Percentiles rank a stretch among this genome's conserved stretches.
phyloP scores from a whole-genome alignment of 2,329 filamentous ascomycete species.

The Fusarium nematophilum region DNA sequence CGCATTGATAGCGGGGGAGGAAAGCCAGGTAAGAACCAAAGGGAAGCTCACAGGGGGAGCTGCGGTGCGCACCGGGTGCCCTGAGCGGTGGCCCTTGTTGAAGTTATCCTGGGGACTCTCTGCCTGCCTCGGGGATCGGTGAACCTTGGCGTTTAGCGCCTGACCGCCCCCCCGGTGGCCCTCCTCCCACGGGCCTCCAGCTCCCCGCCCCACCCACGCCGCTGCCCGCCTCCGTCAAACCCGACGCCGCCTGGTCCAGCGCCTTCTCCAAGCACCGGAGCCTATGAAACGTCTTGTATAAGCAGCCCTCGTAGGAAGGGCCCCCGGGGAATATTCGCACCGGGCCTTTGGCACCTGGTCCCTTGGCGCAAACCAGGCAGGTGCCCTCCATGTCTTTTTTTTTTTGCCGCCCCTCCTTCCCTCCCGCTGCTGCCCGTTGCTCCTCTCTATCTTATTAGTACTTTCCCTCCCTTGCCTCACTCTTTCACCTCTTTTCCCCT shows the following conservation, averaged over 20 bases:
- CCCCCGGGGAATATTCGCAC: slow-evolving; percentile 26
- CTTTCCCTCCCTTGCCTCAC: slow-evolving; percentile 30
- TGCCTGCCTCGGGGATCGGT: neutral
- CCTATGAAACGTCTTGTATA: slow-evolving; percentile 28
- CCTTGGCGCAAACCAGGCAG: slow-evolving; percentile 17
- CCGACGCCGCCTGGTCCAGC: neutral
- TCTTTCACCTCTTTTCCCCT: slow-evolving; percentile 3
- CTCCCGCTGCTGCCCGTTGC: slow-evolving; percentile 3
- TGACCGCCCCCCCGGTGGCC: slow-evolving; percentile 3
- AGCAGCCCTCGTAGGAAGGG: slow-evolving; percentile 23
- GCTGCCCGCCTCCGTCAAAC: neutral
- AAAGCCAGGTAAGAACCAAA: neutral
- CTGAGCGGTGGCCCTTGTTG: neutral
- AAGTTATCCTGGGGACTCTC: neutral
- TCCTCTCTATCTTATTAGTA: slow-evolving; percentile 21
- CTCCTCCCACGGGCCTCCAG: slow-evolving; percentile 2
- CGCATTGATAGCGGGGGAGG: slow-evolving; percentile 6
- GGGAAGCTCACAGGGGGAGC: neutral
- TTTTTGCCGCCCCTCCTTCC: slow-evolving; percentile 23
- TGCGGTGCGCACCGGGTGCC: neutral
- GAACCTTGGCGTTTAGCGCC: slow-evolving; percentile 12
- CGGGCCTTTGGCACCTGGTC: slow-evolving; percentile 22
- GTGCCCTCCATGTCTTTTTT: neutral
- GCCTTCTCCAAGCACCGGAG: slow-evolving; percentile 26
- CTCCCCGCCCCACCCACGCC: slow-evolving; percentile 11